Evolutionary conservation across 2,329 filamentous ascomycete species (phyloP).

Genomic region (Phialocephala subalpina): DNA sequence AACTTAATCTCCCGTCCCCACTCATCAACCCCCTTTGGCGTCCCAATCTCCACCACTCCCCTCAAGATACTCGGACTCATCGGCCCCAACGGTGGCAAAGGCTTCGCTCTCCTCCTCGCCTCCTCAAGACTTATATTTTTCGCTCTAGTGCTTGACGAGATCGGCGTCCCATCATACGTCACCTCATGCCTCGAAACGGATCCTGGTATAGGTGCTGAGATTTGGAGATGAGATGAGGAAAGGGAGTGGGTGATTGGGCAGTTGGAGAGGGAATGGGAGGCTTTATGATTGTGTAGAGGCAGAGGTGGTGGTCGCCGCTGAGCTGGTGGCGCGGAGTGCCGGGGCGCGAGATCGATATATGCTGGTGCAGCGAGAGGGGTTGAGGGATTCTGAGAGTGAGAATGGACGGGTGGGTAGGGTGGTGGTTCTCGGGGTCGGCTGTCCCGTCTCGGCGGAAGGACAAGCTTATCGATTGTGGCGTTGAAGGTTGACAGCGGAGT

Average conservation of each 20-base stretch:
- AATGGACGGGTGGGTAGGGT: slow-evolving; percentile 11
- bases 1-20: slow-evolving; percentile 14
- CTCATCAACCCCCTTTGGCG: slow-evolving; percentile 16
- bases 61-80: slow-evolving; percentile 27
- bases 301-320: not conserved
- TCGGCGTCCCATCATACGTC: slow-evolving; percentile 18
- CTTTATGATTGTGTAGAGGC: not conserved
- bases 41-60: slow-evolving; percentile 31
- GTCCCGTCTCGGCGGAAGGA: slow-evolving; percentile 9
- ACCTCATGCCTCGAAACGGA: slow-evolving; percentile 19
- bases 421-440: slow-evolving; percentile 16
- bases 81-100: slow-evolving; percentile 27
- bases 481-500: slow-evolving; percentile 37
- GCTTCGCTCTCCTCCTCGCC: slow-evolving; percentile 26
- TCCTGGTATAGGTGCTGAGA: slow-evolving; percentile 23
- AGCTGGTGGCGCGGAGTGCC: not conserved
- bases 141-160: slow-evolving; percentile 11
- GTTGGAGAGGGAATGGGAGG: not conserved
- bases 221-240: slow-evolving; percentile 8
- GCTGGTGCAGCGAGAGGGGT: slow-evolving; percentile 12
- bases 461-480: slow-evolving; percentile 21
- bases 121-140: slow-evolving; percentile 26
- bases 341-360: slow-evolving; percentile 14
- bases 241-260: not conserved
- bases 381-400: not conserved